Evolutionary conservation across 257 asterid genomes (phyloP), one percentile per base, ranked within the genome.

Genomic region (Nicotiana benthamiana): DNA sequence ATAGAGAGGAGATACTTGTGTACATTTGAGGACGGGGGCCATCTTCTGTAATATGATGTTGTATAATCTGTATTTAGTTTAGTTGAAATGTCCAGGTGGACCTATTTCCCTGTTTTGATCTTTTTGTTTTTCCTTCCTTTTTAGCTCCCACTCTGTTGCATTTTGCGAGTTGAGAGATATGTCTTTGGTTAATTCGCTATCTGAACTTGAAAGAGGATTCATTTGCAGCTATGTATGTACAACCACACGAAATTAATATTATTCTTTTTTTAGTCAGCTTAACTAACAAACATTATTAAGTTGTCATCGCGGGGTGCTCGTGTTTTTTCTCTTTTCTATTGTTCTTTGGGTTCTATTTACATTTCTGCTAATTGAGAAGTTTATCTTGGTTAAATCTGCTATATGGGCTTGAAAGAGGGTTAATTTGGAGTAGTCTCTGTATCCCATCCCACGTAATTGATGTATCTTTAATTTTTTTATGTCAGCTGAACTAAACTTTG

Each of bases 1-100:
- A 17, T 18, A 27, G 65, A 64, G 79, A 48, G 61, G 82, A 64
- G 36, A 46, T 64, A 79, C 48, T 46, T 64, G 64, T 79, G 82
- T 79, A 79, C 65, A 79, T 79, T 75, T n/a, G 79, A 52, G 79
- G 79, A 75, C 60, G 11, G 15, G 64, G 1, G 11, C 18, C 1
- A 52, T 52, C 62, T 48, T 75, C 22, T 75, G 77, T 79, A 64
- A 64, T 79, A 32, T 64, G 65, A 64, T 18, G 43, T 48, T 66
- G 74, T 63, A 51, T 46, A 79, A 67, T 34, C 54, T 79, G 77
- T 64, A 79, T 79, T 54, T 79, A 64, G 75, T 64, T 79, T n/a
- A 51, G 82, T 24, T 79, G 64, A 79, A 70, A 17, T 64, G 17
- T 28, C 2, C 63, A 20, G 82, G n/a, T 63, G 76, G 1, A 79